phyloP scores from a whole-genome alignment of 805 yeast genomes.

The Yarrowia keelungensis region DNA sequence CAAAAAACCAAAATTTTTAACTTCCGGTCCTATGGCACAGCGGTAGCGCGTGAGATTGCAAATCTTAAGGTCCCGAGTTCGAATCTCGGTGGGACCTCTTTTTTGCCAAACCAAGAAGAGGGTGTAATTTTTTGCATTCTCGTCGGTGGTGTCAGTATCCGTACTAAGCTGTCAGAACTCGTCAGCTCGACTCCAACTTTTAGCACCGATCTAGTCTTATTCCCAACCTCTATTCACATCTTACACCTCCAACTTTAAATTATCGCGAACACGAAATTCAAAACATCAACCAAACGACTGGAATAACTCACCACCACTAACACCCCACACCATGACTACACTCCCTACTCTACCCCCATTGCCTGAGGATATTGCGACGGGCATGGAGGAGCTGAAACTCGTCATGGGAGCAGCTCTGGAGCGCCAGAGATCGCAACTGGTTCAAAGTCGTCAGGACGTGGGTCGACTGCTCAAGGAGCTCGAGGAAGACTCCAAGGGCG shows the following conservation, averaged over 20 bases:
- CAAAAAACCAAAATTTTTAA: not conserved
- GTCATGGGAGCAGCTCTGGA: slow-evolving; percentile 16
- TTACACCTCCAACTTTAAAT: not conserved
- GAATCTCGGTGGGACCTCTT: slow-evolving; percentile 35
- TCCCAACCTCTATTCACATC: too few relatives aligned
- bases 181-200: too few relatives aligned
- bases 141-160: too few relatives aligned
- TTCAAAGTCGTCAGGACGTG: slow-evolving; percentile 31
- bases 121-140: too few relatives aligned
- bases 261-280: not conserved
- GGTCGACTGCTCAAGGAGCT: slow-evolving; percentile 40
- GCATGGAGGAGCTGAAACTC: slow-evolving; percentile 34
- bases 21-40: slow-evolving; percentile 27
- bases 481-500: slow-evolving; percentile 45
- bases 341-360: slow-evolving; percentile 10
- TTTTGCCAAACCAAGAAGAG: not conserved
- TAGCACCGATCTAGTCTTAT: too few relatives aligned
- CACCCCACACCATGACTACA: slow-evolving; percentile 9
- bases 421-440: slow-evolving; percentile 25
- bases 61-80: slow-evolving; percentile 36
- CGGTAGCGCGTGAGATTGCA: slow-evolving; percentile 37
- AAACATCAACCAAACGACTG: not conserved
- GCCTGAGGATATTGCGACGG: slow-evolving; percentile 19
- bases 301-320: too few relatives aligned
- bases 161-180: too few relatives aligned